Conservation (phyloP, 768 basidiomycete genomes). For the Lactarius hatsudake region DNA sequence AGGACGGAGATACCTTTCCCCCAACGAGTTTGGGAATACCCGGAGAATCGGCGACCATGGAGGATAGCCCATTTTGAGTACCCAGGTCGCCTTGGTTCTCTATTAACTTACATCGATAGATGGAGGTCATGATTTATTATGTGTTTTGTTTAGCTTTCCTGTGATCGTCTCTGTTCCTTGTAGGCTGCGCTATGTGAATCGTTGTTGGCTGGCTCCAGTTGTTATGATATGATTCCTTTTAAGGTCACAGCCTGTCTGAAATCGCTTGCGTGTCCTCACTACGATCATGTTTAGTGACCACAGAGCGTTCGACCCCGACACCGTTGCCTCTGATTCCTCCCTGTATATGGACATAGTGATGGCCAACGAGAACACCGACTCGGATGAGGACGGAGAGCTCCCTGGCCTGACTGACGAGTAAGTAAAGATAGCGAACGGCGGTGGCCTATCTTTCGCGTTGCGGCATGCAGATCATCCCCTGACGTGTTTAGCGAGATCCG, state of each 20-base stretch:
- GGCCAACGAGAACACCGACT: neutral
- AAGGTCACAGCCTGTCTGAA: neutral
- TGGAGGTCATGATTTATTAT: slow-evolving; percentile 16
- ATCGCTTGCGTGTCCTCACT: neutral
- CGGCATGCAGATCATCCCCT: neutral
- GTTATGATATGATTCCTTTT: neutral
- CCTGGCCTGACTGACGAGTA: slow-evolving; percentile 1
- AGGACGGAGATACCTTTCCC: slow-evolving; percentile 41
- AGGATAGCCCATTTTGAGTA: slow-evolving; percentile 72
- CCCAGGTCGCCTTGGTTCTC: neutral
- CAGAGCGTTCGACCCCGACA: slow-evolving; percentile 10
- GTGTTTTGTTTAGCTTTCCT: slow-evolving; percentile 17
- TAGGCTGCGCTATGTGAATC: slow-evolving; percentile 12
- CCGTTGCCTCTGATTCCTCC: neutral
- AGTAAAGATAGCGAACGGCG: neutral
- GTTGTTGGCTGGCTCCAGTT: slow-evolving; percentile 13
- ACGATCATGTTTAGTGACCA: slow-evolving; percentile 6
- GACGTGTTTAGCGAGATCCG: slow-evolving; percentile 34
- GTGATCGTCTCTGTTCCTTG: slow-evolving; percentile 7
- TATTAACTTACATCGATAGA: slow-evolving; percentile 16
- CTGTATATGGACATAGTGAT: neutral
- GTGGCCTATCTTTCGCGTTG: neutral
- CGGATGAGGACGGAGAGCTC: neutral
- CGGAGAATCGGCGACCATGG: slow-evolving; percentile 43
- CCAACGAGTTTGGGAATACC: slow-evolving; percentile 34